Evolutionary conservation across 2,329 filamentous ascomycete genomes (phyloP), one percentile per base, ranked within the genome.

Genomic region (Pezicula neosporulosa): DNA sequence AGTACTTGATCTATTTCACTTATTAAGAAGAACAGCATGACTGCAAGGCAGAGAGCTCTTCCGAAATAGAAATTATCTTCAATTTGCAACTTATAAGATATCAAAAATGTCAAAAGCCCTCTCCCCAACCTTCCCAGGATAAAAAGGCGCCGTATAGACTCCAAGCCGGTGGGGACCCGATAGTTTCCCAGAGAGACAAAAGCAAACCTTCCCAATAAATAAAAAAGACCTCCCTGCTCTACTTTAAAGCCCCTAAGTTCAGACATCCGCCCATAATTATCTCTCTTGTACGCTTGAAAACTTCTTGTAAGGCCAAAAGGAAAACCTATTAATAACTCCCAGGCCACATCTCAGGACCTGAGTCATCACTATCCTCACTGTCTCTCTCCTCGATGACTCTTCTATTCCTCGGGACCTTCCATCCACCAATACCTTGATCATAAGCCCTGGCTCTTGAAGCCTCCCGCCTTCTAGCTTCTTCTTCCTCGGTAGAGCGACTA

Each of bases 271-370:
- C 28, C 28, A 21, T 5, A 9, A 30, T 12, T 12, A 8, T 8
- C 28, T 30, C n/a, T n/a, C n/a, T n/a, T n/a, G n/a, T n/a, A n/a
- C 28, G 4, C 3, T 30, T 7, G 3, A 30, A 8, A 30, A 2
- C 10, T 30, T 7, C 9, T 6, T 27, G 2, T 33, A n/a, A 38
- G n/a, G 24, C 30, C 28, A 7, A 3, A 44, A 16, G 12, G 13
- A 6, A 24, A 27, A 44, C 19, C 16, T 36, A 12, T 38, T 21
- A 60, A 44, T 59, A 62, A 37, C 42, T 55, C 9, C 59, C 60
- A 19, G 55, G 57, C 60, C 60, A 62, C 44, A 56, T 48, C 52
- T 62, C 61, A 18, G 30, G 42, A 13, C 21, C 21, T 21, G 21
- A 21, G 21, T 21, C 21, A 21, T 55, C 57, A 35, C 55, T 60